Evolutionary conservation across 2,329 filamentous ascomycete species (phyloP), one percentile per base, ranked within the genome.

Genomic region (Aspergillus terreus): DNA sequence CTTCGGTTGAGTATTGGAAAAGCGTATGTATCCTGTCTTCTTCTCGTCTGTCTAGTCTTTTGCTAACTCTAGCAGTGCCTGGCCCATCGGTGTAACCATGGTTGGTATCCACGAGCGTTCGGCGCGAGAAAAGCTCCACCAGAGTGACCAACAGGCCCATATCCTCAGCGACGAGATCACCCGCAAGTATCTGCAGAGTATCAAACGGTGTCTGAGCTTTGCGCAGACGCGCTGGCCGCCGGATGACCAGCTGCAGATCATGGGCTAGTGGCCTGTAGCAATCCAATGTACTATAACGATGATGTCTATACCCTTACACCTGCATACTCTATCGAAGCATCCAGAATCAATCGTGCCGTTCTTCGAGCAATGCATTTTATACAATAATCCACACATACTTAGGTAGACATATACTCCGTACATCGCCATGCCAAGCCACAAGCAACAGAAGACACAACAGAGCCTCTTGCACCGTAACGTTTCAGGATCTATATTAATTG

Each of bases 31-130:
- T 23, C 25, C 23, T 6, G 40, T 30, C 30, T 45, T 10, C 38
- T 49, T 14, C 14, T 14, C n/a, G 4, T 27, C 46, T 47, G 9
- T 35, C 6, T 4, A 11, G 43, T 40, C 0, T 7, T 33, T 23
- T 21, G 17, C 60, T 64, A 57, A 63, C 48, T 11, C 6, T 4
- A 40, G 32, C 52, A 80, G 77, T 56, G 94, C 94, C 14, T 99
- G 94, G 94, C 94, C 94, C 21, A 99, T 99, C 65, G 94, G 94
- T 73, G 94, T 99, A 36, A 99, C 94, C 70, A 99, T 97, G 94
- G 94, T 99, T 65, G 94, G 94, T 78, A 99, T 99, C 63, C 94
- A 99, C 82, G 94, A 97, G 78, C 85, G 94, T 66, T 94, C 88
- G 60, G 92, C 94, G 17, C 83, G 94, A 57, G 94, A 99, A 75